Evolutionary conservation across 163 green algal genomes (phyloP), one percentile per base, ranked within the genome.

Genomic region (Prototheca cutis): DNA sequence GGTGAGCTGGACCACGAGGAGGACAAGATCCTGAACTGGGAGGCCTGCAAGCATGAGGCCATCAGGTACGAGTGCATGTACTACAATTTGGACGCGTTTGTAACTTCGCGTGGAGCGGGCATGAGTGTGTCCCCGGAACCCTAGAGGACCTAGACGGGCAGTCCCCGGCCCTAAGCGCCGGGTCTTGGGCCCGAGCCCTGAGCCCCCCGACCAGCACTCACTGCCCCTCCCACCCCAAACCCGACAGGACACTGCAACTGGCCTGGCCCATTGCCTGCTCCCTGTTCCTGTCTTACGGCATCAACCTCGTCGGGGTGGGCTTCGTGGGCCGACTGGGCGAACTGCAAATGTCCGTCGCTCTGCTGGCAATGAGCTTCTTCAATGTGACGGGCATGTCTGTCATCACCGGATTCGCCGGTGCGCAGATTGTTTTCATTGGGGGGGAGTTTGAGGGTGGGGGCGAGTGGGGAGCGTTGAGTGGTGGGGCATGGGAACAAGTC

Each of bases 301-400:
- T 70, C 29, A 51, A 27, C 40, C 21, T 70, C 28, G 27, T 70
- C 15, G 49, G 51, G 24, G 51, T 75, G 23, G 59, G 53, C 4
- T 79, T 70, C 55, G 58, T 69, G 17, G 71, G 71, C 10, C 66
- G 61, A 19, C 47, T 79, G n/a, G 66, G 71, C 15, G 40, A 65
- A 15, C 34, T 61, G n/a, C 32, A 56, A 24, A 48, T 79, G 17
- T 61, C 49, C 29, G 33, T 49, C 5, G 63, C 58, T 15, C 40
- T 76, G 8, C 56, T 79, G 40, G 67, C 59, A 7, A 63, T 53
- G 8, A 36, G 40, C 23, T 54, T 70, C 10, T 75, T 66, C 51
- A 76, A 76, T 52, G 53, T 75, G 39, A 76, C 62, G 10, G 75
- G 72, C n/a, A 53, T 74, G 23, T 58, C 58, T 13, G 47, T 80